phyloP scores from a whole-genome alignment of 768 basidiomycete genomes.

The Xerocomus spinulosus region DNA sequence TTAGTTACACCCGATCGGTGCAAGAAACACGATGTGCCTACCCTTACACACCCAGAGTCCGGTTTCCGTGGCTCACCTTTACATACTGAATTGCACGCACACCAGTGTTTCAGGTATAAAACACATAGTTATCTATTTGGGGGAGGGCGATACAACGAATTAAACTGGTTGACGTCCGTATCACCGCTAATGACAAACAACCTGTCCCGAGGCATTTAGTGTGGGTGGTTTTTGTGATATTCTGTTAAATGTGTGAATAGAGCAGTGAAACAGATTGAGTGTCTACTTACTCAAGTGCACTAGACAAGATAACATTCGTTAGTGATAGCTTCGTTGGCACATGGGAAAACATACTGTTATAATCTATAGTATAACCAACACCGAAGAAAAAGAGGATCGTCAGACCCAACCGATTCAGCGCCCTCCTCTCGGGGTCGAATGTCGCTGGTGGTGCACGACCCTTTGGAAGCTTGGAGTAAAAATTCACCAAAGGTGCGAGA shows the following conservation, averaged over 20 bases:
- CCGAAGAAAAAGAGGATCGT: slow-evolving; percentile 58
- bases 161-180: slow-evolving; percentile 8
- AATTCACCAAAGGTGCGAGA: slow-evolving; percentile 82
- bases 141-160: slow-evolving; percentile 18
- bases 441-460: slow-evolving; percentile 62
- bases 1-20: no score
- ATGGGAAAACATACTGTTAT: slow-evolving; percentile 66
- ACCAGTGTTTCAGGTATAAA: slow-evolving; percentile 10
- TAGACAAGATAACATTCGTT: slow-evolving; percentile 27
- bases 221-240: slow-evolving; percentile 89
- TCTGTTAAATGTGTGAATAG: slow-evolving; percentile 44
- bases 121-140: slow-evolving; percentile 25
- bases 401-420: slow-evolving; percentile 47
- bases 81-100: not conserved
- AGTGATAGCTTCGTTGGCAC: slow-evolving; percentile 3
- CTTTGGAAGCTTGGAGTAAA: slow-evolving; percentile 96
- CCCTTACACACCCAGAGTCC: not conserved
- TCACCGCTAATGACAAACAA: slow-evolving; percentile 1
- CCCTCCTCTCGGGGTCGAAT: slow-evolving; percentile 80
- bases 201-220: slow-evolving; percentile 38
- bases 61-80: slow-evolving; percentile 3
- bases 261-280: not conserved
- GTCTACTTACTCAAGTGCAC: slow-evolving; percentile 77
- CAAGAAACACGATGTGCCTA: not conserved
- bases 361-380: slow-evolving; percentile 79